A percentile compares a stretch with the other conserved stretches of the same genome.
Conservation (phyloP, 2,329 filamentous ascomycete genomes). For the Paracamarosporium sp. region DNA sequence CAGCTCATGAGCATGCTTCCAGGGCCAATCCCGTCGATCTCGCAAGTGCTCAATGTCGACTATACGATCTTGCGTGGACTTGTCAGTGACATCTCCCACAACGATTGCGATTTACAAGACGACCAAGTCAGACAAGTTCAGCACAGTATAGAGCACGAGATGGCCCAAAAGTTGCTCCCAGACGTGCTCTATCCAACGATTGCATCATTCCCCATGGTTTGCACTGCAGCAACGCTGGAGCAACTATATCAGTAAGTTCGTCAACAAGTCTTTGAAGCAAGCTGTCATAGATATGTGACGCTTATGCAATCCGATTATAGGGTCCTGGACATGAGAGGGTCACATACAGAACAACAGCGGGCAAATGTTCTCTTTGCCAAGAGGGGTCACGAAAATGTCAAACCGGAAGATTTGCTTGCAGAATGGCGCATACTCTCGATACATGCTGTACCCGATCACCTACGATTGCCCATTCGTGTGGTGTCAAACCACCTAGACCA, state of each 20-base stretch:
- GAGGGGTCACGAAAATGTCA: constrained; percentile 22
- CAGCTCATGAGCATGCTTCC: constrained; percentile 43
- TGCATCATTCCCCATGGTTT: constrained; percentile 63
- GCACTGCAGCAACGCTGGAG: constrained; percentile 68
- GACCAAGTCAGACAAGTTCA: constrained; percentile 53
- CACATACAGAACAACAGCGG: constrained; percentile 56
- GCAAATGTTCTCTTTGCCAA: constrained; percentile 65
- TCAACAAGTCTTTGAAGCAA: too few species aligned
- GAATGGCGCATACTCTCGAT: constrained; percentile 55
- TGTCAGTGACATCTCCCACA: constrained; percentile 75
- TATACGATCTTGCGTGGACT: constrained; percentile 75
- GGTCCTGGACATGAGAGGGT: constrained; percentile 23
- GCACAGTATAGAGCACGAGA: constrained; percentile 70
- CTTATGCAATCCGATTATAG: not conserved
- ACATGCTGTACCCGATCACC: constrained; percentile 58
- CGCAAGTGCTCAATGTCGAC: constrained; percentile 64
- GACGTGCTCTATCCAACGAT: constrained; percentile 69
- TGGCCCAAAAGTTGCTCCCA: constrained; percentile 64
- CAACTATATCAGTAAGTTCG: constrained; percentile 62
- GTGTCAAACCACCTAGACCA: constrained; percentile 55
- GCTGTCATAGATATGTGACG: constrained; percentile 14
- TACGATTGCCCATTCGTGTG: constrained; percentile 67
- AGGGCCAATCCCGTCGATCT: constrained; percentile 47
- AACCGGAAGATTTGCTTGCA: constrained; percentile 20
- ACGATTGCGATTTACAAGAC: constrained; percentile 53